Evolutionary conservation across 148 eudicot species (phyloP), one percentile per base, ranked within the genome.

Genomic region (Polygonum aviculare): DNA sequence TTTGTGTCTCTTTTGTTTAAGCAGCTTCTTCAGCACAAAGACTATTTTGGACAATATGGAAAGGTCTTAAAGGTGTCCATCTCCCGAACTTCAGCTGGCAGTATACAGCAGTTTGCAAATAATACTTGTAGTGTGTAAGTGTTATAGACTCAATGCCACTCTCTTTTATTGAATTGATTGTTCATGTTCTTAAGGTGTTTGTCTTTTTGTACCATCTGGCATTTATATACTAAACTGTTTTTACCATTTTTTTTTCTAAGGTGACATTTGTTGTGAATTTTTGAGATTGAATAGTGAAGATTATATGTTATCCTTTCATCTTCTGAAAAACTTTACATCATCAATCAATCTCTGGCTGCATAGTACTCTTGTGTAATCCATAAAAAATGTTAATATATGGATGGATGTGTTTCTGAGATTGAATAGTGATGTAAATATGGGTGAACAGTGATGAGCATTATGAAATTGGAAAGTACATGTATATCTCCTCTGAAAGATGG

Each of bases 101-200:
- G 90, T 63, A 91, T 95, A 74, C 99, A 95, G 81, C 99, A 93
- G 59, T 95, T 89, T 85, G 77, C 94, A 79, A 89, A 95, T 85
- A 90, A 80, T 83, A 90, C 97, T 73, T 95, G 99, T 83, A 92
- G 99, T 84, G 99, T 93, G 99, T 95, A 87, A 87, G 99, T 87
- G 75, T 73, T n/a, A 7, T 71, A 71, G 38, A 26, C 40, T 63
- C 22, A 7, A n/a, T 57, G 1, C 3, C 33, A 4, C 21, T 57
- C 7, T 57, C 3, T 44, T 44, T 44, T 10, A 44, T 44, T 44
- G 9, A 44, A 6, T 21, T 57, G 11, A 9, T n/a, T 21, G 31
- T 26, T 12, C 31, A 57, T 3, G 16, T 33, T 33, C 16, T 63
- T 26, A 0, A 26, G 31, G 31, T 26, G 31, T 26, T 26, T 26